Evolutionary conservation across 306 rosid species (phyloP).

Genomic region (Begonia fuchsioides): DNA sequence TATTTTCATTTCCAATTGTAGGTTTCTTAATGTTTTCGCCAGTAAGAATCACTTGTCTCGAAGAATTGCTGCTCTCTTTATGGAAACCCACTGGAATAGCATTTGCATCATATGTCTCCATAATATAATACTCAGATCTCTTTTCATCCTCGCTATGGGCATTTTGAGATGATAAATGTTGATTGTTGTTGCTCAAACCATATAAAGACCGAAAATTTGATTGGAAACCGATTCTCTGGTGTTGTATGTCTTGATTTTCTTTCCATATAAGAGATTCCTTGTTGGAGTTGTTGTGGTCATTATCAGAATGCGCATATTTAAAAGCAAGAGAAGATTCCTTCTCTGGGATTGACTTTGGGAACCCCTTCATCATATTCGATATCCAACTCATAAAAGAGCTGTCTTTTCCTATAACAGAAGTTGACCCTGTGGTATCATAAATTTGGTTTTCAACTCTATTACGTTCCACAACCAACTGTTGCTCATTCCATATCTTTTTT

Average conservation of each 20-base stretch:
- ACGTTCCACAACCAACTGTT: slow-evolving; percentile 29
- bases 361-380: slow-evolving; percentile 68
- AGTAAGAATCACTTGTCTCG: slow-evolving; percentile 14
- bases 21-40: slow-evolving; percentile 8
- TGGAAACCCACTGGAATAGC: slow-evolving; percentile 38
- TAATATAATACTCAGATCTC: no score
- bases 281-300: slow-evolving; percentile 13
- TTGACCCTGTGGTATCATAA: slow-evolving; percentile 8
- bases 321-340: slow-evolving; percentile 27
- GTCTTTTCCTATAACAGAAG: slow-evolving; percentile 25
- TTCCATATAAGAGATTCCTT: slow-evolving; percentile 19
- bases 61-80: slow-evolving; percentile 15
- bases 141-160: no score
- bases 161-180: slow-evolving; percentile 19
- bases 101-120: no score
- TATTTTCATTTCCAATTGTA: no score
- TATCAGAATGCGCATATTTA: slow-evolving; percentile 20
- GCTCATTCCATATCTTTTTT: slow-evolving; percentile 39
- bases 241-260: slow-evolving; percentile 12
- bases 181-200: slow-evolving; percentile 20
- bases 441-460: slow-evolving; percentile 33
- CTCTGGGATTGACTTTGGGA: no score
- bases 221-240: slow-evolving; percentile 17
- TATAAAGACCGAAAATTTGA: no score
- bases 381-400: slow-evolving; percentile 87